A percentile compares a stretch with the other conserved stretches of the same genome.
These are phyloP conservation scores for Sclerotinia spermophila DNA, from an alignment of 2,329 filamentous ascomycete genomes.

Conservation along the genomic window DNA sequence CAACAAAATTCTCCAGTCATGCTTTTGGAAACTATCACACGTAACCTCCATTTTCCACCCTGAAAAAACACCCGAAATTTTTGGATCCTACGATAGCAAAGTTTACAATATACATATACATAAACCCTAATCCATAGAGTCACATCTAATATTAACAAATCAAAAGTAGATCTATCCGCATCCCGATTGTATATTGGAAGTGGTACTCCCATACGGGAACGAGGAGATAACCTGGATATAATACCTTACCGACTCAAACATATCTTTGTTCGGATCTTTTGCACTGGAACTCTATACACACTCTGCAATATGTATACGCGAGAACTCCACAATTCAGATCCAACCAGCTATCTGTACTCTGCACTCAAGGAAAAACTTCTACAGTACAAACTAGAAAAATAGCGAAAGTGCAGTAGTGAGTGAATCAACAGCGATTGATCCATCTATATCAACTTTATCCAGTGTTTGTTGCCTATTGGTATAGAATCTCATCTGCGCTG, in stretches of 20 bases:
- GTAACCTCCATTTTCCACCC: background rate
- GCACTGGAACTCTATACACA: accelerated
- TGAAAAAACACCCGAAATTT: background rate
- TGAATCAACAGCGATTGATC: background rate
- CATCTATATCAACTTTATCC: background rate
- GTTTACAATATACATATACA: background rate
- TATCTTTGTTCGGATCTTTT: background rate
- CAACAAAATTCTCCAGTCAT: background rate
- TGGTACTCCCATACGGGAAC: background rate
- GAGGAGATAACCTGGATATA: background rate
- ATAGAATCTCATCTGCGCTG: background rate
- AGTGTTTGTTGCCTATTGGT: background rate
- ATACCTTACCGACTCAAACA: background rate
- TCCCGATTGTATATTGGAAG: background rate
- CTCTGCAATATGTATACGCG: accelerated
- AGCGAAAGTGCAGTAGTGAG: background rate
- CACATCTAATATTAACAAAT: background rate
- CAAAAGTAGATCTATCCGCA: background rate
- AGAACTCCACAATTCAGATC: background rate
- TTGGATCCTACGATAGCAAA: background rate
- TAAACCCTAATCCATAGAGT: background rate
- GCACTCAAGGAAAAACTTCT: too few species aligned
- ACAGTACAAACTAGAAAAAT: background rate
- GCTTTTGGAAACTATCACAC: background rate
- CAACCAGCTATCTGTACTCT: too few species aligned